Conservation (phyloP, 2,329 filamentous ascomycete species). For the Simplicillium aogashimaense region DNA sequence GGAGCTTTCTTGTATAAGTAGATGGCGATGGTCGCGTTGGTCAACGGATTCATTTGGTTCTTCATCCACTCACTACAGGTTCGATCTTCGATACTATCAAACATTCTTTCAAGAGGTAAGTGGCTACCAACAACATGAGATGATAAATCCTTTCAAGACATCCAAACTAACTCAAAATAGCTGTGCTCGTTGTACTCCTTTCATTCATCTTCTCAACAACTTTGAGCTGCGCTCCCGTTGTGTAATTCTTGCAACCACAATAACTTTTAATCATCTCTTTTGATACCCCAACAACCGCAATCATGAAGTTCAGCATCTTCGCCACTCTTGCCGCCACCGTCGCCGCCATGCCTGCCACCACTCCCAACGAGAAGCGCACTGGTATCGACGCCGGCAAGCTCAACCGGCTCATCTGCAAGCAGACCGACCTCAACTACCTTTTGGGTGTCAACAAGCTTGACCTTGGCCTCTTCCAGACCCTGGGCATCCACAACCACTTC, state of each 20-base stretch:
- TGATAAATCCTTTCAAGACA: too few relatives aligned
- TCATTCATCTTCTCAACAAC: slow-evolving; percentile 12
- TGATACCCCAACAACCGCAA: slow-evolving; percentile 17
- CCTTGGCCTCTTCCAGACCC: slow-evolving; percentile 28
- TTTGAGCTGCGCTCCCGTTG: slow-evolving; percentile 13
- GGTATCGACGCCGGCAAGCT: slow-evolving; percentile 28
- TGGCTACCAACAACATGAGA: too few relatives aligned
- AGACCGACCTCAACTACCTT: slow-evolving; percentile 33
- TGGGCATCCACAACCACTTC: slow-evolving; percentile 32
- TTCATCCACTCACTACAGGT: too few relatives aligned
- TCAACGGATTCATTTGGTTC: too few relatives aligned
- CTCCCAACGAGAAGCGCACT: slow-evolving; percentile 22
- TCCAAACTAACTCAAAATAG: too few relatives aligned
- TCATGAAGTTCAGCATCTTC: slow-evolving; percentile 40
- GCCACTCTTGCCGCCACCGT: slow-evolving; percentile 33
- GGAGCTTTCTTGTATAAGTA: too few relatives aligned
- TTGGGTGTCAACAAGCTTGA: slow-evolving; percentile 35
- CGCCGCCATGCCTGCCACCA: slow-evolving; percentile 31
- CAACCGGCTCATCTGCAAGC: slow-evolving; percentile 28
- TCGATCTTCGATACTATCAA: too few relatives aligned
- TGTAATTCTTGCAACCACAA: not conserved
- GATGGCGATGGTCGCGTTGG: too few relatives aligned
- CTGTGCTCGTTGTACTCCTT: slow-evolving; percentile 1
- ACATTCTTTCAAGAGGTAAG: too few relatives aligned
- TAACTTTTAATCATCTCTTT: slow-evolving; percentile 10